Percentiles rank a stretch among this genome's conserved stretches.
These are phyloP conservation scores for Hortaea sp. DNA, from an alignment of 2,329 filamentous ascomycete genomes.

Conservation along the genomic window DNA sequence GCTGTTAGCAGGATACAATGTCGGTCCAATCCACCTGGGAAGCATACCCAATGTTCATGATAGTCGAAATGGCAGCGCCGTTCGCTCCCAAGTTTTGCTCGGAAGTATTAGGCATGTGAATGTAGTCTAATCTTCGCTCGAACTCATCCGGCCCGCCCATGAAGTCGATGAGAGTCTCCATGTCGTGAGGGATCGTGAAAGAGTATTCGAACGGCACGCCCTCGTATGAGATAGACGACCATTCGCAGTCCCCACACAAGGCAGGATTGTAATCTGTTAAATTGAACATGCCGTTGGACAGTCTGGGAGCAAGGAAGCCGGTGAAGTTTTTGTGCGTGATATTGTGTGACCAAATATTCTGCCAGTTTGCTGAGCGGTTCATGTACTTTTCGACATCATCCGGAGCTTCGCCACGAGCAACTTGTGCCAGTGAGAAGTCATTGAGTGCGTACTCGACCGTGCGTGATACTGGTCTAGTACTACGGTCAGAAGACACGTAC, in stretches of 20 bases:
- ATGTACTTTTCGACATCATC: slow-evolving; percentile 30
- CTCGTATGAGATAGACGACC: slow-evolving; percentile 33
- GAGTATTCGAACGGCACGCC: slow-evolving; percentile 26
- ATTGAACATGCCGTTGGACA: slow-evolving; percentile 20
- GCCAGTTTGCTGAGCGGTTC: slow-evolving; percentile 31
- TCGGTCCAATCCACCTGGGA: no score
- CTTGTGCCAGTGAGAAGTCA: slow-evolving; percentile 33
- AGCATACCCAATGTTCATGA: slow-evolving; percentile 24
- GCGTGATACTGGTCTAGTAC: slow-evolving; percentile 30
- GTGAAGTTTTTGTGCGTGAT: slow-evolving; percentile 27
- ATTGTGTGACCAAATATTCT: slow-evolving; percentile 31
- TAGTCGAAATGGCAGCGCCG: slow-evolving; percentile 25
- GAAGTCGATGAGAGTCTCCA: slow-evolving; percentile 31
- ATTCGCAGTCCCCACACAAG: slow-evolving; percentile 33
- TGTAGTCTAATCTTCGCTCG: slow-evolving; percentile 32
- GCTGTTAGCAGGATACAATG: neutral
- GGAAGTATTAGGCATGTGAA: slow-evolving; percentile 29
- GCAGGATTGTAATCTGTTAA: slow-evolving; percentile 30
- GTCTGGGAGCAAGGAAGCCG: slow-evolving; percentile 21
- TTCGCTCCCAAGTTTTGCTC: slow-evolving; percentile 27
- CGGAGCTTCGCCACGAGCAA: slow-evolving; percentile 31
- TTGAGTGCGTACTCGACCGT: slow-evolving; percentile 36
- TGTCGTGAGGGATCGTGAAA: slow-evolving; percentile 34
- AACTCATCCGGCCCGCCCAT: slow-evolving; percentile 32
- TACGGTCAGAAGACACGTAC: slow-evolving; percentile 28